Evolutionary conservation across 306 rosid genomes (phyloP), one percentile per base, ranked within the genome.

Genomic region (Hippophae gyantsensis): DNA sequence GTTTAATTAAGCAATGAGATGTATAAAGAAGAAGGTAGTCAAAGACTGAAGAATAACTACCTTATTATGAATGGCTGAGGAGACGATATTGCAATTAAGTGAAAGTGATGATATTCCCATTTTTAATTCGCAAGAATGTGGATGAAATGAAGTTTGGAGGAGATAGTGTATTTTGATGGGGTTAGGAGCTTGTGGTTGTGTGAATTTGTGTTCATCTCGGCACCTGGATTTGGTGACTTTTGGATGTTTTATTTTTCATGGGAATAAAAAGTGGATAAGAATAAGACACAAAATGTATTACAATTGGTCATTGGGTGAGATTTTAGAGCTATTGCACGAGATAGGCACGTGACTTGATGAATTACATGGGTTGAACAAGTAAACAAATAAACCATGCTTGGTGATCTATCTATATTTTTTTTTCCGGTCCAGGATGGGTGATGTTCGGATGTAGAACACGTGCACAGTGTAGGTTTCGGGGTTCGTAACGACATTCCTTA

Each of bases 61-160:
- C 94, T 87, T 87, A 53, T 69, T 82, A 53, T 78, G 70, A 13
- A 73, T 61, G 42, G 72, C 58, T 50, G 86, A 70, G 8, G 95
- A 86, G 59, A 70, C 67, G 38, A 32, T 32, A 32, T 1, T 32
- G 84, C 81, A 85, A 61, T 48, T 76, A 14, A 75, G 14, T 60
- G 90, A 81, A 63, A 82, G 73, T 1, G 94, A 82, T 66, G 95
- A 85, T 13, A 77, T 73, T 43, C 74, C 89, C 95, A 92, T 87
- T 9, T 7, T 42, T 77, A 74, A 72, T 32, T 32, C 38, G 13
- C 13, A 42, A 57, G 14, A 40, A 60, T 77, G 13, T 57, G 68
- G 72, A 61, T 56, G 13, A 3, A 18, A 6, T 49, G 13, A 11
- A 48, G 14, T 7, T 18, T 14, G 11, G 6, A 7, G 38, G 62